Conservation (phyloP, 176 grass and related monocot species). For the Aegilops umbellulata region DNA sequence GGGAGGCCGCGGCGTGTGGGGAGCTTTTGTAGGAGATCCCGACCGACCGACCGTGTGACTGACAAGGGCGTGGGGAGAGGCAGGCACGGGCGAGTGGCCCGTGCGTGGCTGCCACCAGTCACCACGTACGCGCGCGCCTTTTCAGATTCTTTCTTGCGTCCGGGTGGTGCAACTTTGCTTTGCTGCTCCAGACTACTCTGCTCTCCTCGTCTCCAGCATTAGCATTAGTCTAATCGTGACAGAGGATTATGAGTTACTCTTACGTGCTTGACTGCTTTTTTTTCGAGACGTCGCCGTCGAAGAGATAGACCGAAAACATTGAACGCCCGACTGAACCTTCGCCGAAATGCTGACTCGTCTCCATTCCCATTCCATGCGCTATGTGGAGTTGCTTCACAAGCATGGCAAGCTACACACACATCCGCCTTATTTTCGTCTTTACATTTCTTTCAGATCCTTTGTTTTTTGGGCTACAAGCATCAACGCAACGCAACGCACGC, state of each 20-base stretch:
- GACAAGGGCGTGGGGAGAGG: constrained; percentile 6
- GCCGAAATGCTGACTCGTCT: not conserved
- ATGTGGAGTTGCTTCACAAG: not conserved
- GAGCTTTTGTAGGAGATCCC: constrained; percentile 15
- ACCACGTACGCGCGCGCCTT: not conserved
- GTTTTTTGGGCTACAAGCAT: no score
- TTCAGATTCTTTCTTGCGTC: constrained; percentile 20
- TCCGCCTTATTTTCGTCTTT: not conserved
- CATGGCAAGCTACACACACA: not conserved
- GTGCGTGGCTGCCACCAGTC: constrained; percentile 19
- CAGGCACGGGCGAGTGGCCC: not conserved
- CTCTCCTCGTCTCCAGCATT: not conserved
- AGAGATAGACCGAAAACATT: not conserved
- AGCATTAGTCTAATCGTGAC: not conserved
- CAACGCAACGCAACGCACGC: no score
- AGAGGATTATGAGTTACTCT: not conserved
- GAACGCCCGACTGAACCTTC: not conserved
- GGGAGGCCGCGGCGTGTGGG: constrained; percentile 25
- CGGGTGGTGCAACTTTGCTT: not conserved
- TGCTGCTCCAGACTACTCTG: not conserved
- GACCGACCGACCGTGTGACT: not conserved
- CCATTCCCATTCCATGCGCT: not conserved
- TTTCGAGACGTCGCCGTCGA: not conserved
- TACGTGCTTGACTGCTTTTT: not conserved
- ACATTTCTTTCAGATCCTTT: no score